A percentile compares a stretch with the other conserved stretches of the same genome.
These are phyloP conservation scores for Leucosporidium yakuticum DNA, from an alignment of 768 basidiomycete genomes.

Conservation along the genomic window DNA sequence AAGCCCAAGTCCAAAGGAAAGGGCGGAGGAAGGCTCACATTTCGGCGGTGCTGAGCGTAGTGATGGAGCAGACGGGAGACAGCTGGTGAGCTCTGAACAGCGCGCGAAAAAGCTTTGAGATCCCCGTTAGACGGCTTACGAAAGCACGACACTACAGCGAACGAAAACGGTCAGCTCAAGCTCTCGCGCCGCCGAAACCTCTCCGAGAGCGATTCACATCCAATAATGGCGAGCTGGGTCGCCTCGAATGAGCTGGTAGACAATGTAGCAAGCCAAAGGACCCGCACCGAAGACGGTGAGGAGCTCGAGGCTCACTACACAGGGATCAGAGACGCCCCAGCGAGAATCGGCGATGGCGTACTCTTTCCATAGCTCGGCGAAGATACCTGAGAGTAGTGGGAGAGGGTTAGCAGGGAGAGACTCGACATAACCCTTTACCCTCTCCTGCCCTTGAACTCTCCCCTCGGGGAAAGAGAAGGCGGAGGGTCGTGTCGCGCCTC, in stretches of 20 bases:
- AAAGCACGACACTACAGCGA: conserved; percentile 44
- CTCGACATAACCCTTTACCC: no score
- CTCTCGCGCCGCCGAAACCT: not conserved
- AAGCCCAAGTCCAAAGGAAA: no score
- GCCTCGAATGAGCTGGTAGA: conserved; percentile 55
- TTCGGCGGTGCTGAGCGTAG: no score
- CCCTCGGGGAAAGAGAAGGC: no score
- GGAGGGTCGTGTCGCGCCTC: no score
- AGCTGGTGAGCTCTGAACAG: not conserved
- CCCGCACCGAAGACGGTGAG: conserved; percentile 71
- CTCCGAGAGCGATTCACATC: conserved; percentile 59
- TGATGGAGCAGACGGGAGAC: not conserved
- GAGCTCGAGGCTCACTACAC: conserved; percentile 73
- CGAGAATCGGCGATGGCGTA: conserved; percentile 65
- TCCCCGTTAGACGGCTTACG: conserved; percentile 51
- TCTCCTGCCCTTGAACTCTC: no score
- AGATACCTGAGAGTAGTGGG: conserved; percentile 2
- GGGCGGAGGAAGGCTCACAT: no score
- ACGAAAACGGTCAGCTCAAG: not conserved
- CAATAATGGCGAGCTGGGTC: conserved; percentile 63
- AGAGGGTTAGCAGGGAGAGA: no score
- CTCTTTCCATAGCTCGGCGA: conserved; percentile 27
- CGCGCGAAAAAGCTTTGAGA: no score
- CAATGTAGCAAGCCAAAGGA: conserved; percentile 65
- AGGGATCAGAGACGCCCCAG: conserved; percentile 73